Conservation (phyloP, 495 filamentous ascomycete genomes). For the Aspergillus wentii region DNA sequence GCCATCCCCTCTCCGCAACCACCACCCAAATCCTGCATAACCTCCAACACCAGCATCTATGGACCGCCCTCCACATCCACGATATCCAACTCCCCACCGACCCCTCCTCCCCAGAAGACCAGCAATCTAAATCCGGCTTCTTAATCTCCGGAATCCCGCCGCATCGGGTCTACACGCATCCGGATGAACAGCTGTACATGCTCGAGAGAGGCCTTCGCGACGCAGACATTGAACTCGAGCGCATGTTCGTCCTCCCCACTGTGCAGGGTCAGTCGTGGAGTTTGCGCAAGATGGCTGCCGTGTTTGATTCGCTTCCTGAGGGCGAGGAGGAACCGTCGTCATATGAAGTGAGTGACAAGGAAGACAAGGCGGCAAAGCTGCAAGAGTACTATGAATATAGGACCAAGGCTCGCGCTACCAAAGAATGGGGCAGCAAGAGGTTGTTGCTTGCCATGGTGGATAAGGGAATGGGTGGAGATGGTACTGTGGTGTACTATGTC, state of each 20-base stretch:
- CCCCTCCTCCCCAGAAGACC: slow-evolving; percentile 17
- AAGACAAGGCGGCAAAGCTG: slow-evolving; percentile 26
- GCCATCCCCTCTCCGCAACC: slow-evolving; percentile 40
- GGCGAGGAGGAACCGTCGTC: slow-evolving; percentile 21
- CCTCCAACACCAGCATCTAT: slow-evolving; percentile 81
- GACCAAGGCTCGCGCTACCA: slow-evolving; percentile 21
- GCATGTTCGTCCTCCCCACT: slow-evolving; percentile 85
- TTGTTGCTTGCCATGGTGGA: slow-evolving; percentile 77
- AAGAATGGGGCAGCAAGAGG: slow-evolving; percentile 56
- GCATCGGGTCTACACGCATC: slow-evolving; percentile 80
- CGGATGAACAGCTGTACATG: slow-evolving; percentile 82
- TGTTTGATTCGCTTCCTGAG: slow-evolving; percentile 70
- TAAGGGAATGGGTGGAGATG: slow-evolving; percentile 60
- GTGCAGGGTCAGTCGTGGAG: slow-evolving; percentile 81
- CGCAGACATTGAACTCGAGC: slow-evolving; percentile 48
- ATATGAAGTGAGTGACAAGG: slow-evolving; percentile 4
- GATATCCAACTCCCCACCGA: slow-evolving; percentile 35
- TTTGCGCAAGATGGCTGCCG: slow-evolving; percentile 63
- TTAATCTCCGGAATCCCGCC: slow-evolving; percentile 88
- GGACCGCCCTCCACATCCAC: slow-evolving; percentile 66
- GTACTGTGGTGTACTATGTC: slow-evolving; percentile 91
- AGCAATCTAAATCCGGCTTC: slow-evolving; percentile 49
- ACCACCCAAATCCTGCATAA: slow-evolving; percentile 71
- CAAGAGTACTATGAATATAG: slow-evolving; percentile 35
- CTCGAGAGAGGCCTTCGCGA: slow-evolving; percentile 51